Evolutionary conservation across 345 rosid species (phyloP).

Genomic region (Eucalyptus shirleyi): DNA sequence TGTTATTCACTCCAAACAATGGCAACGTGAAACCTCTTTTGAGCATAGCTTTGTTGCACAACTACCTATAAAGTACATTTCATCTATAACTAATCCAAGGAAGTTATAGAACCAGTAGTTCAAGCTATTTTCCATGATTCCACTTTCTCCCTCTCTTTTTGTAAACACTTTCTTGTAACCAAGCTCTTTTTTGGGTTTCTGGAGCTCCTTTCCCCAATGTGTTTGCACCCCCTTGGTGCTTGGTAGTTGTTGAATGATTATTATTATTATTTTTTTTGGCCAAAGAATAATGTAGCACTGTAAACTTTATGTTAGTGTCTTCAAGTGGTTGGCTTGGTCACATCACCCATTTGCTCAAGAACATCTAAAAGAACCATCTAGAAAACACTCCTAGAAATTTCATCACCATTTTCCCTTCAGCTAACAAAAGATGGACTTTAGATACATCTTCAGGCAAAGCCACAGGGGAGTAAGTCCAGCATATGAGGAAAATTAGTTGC

Average conservation of each 20-base stretch:
- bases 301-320: neutral
- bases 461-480: neutral
- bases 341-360: neutral
- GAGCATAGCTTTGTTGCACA: neutral
- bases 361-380: neutral
- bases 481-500: neutral
- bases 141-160: neutral
- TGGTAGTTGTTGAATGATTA: neutral
- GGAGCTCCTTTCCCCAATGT: neutral
- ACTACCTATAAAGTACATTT: neutral
- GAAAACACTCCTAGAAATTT: neutral
- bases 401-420: neutral
- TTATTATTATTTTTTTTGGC: neutral
- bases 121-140: neutral
- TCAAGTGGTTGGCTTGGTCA: neutral
- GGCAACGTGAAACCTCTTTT: neutral
- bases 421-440: neutral
- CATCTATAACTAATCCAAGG: neutral
- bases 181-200: neutral
- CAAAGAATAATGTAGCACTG: neutral
- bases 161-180: neutral
- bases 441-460: neutral
- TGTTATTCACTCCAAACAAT: neutral
- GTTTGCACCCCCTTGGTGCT: neutral
- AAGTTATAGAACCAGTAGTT: neutral